These are phyloP conservation scores for Citrus glauca DNA, from an alignment of 345 rosid genomes.

Conservation along the genomic window DNA sequence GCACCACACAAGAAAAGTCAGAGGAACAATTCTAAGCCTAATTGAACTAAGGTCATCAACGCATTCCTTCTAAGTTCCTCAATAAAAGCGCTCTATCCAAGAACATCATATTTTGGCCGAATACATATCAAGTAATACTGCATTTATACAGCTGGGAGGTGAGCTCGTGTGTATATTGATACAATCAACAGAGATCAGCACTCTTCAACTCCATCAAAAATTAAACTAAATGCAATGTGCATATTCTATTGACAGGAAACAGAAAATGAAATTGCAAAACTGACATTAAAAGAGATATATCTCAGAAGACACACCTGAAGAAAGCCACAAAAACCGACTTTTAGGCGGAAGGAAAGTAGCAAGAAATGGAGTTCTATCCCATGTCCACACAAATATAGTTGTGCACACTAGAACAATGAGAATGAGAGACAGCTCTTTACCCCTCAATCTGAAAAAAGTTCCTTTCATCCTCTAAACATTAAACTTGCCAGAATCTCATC, in stretches of 20 bases:
- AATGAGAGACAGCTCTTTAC: slow-evolving; percentile 44
- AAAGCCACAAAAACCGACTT: slow-evolving; percentile 35
- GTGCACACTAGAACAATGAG: slow-evolving; percentile 53
- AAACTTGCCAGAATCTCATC: slow-evolving; percentile 14
- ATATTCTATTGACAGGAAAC: neutral
- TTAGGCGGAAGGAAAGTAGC: slow-evolving; percentile 46
- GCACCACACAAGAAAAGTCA: slow-evolving; percentile 15
- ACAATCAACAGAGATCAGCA: neutral
- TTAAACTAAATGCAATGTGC: neutral
- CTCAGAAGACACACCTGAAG: slow-evolving; percentile 36
- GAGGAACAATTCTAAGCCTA: neutral
- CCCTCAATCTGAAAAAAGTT: slow-evolving; percentile 36
- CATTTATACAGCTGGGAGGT: neutral
- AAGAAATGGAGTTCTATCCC: slow-evolving; percentile 49
- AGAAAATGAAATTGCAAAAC: neutral
- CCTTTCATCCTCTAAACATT: slow-evolving; percentile 54
- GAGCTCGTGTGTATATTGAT: neutral
- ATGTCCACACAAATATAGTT: slow-evolving; percentile 54
- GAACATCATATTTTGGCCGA: neutral
- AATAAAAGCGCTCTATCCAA: too few relatives aligned
- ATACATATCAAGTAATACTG: neutral
- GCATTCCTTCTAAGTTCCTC: neutral
- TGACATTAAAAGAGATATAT: neutral
- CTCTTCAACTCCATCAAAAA: neutral
- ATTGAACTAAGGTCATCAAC: neutral